Base-by-base conservation (phyloP, 441 rosid species). In the Populus tomentosa region DNA sequence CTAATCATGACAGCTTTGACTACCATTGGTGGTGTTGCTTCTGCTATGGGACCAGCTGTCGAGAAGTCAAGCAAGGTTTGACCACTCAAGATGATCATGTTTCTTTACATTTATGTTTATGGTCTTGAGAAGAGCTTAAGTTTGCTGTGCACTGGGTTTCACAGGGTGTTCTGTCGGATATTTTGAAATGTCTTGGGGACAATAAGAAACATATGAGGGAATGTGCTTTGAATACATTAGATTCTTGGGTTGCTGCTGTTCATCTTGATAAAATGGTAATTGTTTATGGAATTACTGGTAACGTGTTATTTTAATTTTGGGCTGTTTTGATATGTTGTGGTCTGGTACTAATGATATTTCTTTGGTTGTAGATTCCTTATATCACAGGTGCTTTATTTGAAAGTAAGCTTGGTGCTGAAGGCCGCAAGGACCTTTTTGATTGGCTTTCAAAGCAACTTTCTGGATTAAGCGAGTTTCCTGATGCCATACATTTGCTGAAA, bases 201-300 rank as follows among this genome's bases (percentile, higher is more conserved):
- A 97, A 94, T 80, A 97, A 97, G 90, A 97, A 97, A 89, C 98
- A 94, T 83, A 97, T 97, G 99, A 91, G 99, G 80, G 99, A 97
- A 84, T 90, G 99, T 84, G 88, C 98, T 77, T 81, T 97, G 89
- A 80, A 88, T 76, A 83, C 92, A n/a, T 84, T 97, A 70, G 99
- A 95, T 89, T 87, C 88, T 74, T 97, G 99, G 99, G 87, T 87
- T 77, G 93, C 97, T 76, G 97, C 98, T 81, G 98, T 90, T 85
- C 97, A 92, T 86, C 95, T 97, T 67, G 99, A 97, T 82, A 97
- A 97, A 87, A 94, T 91, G 99, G 99, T 97, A 78, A 53, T 20
- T 78, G 35, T 26, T 74, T 18, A 50, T 50, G n/a, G 2, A 50
- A 5, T 50, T 50, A 50, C 59, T 50, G 20, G 7, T 50, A 50